Evolutionary conservation across 768 basidiomycete genomes (phyloP).

Genomic region (Scleroderma citrinum): DNA sequence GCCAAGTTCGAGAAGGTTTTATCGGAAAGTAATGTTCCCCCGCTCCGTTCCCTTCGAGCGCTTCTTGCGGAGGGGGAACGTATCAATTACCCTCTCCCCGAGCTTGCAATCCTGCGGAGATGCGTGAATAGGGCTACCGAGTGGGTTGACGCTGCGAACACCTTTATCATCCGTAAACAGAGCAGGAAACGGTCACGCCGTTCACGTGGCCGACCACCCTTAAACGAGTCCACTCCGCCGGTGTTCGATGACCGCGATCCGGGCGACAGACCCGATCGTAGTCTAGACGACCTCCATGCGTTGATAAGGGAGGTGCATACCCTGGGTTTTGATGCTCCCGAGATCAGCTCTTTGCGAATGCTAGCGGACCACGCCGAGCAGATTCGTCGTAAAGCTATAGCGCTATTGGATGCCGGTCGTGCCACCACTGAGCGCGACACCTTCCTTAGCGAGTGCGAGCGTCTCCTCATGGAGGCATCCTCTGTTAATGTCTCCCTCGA

Average conservation of each 20-base stretch:
- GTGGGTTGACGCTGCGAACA: conserved; percentile 83
- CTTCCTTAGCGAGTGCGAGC: conserved; percentile 66
- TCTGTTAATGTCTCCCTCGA: conserved; percentile 82
- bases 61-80: conserved; percentile 87
- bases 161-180: conserved; percentile 73
- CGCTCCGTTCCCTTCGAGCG: conserved; percentile 71
- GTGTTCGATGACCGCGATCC: conserved; percentile 40
- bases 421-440: conserved; percentile 44
- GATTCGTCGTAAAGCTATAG: conserved; percentile 48
- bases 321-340: conserved; percentile 81
- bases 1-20: conserved; percentile 62
- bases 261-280: conserved; percentile 64
- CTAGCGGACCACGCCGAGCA: conserved; percentile 63
- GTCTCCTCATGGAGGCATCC: conserved; percentile 60
- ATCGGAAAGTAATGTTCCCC: conserved; percentile 61
- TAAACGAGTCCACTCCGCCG: conserved; percentile 35
- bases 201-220: conserved; percentile 48
- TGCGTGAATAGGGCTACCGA: conserved; percentile 78
- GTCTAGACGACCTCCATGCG: conserved; percentile 62
- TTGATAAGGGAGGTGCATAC: conserved; percentile 67
- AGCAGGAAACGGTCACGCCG: conserved; percentile 70
- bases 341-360: conserved; percentile 52
- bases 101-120: conserved; percentile 65
- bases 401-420: conserved; percentile 41
- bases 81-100: conserved; percentile 68